Percentiles rank a stretch among this genome's conserved stretches.
Conservation (phyloP, 768 basidiomycete species). For the Calocybe gangraenosa region DNA sequence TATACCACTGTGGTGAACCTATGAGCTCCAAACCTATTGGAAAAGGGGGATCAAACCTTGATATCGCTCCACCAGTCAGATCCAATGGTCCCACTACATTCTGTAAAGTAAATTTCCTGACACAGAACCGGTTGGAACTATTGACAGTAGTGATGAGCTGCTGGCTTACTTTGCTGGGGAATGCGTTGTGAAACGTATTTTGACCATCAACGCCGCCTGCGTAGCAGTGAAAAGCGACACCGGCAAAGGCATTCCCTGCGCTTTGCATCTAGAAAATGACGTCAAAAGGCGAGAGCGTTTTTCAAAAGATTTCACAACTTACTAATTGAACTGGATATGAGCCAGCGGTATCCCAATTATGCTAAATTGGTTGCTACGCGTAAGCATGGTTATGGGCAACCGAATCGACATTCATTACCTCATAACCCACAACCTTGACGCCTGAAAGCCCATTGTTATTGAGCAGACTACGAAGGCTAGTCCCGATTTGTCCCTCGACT, state of each 20-base stretch:
- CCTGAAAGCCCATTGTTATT: constrained; percentile 55
- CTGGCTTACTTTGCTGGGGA: constrained; percentile 13
- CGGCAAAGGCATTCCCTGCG: constrained; percentile 51
- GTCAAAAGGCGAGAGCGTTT: not conserved
- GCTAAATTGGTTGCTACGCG: constrained; percentile 19
- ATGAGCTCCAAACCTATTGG: not conserved
- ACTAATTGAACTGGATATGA: constrained; percentile 56
- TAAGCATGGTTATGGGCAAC: too few relatives aligned
- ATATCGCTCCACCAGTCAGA: constrained; percentile 80
- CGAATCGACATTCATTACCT: constrained; percentile 8
- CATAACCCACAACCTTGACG: constrained; percentile 57
- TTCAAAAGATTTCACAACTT: not conserved
- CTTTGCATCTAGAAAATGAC: constrained; percentile 41
- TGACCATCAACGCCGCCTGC: constrained; percentile 21
- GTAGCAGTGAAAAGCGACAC: constrained; percentile 75
- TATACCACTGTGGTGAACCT: constrained; percentile 17
- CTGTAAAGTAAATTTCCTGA: constrained; percentile 48
- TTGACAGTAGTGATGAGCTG: not conserved
- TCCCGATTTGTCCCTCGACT: constrained; percentile 57
- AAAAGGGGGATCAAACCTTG: constrained; percentile 40
- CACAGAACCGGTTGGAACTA: not conserved
- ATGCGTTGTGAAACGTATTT: constrained; percentile 17
- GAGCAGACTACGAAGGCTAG: constrained; percentile 51
- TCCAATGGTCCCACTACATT: constrained; percentile 63
- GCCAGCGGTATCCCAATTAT: constrained; percentile 70